These are phyloP conservation scores for Stevia rebaudiana DNA, from an alignment of 140 eudicot genomes.

Conservation along the genomic window DNA sequence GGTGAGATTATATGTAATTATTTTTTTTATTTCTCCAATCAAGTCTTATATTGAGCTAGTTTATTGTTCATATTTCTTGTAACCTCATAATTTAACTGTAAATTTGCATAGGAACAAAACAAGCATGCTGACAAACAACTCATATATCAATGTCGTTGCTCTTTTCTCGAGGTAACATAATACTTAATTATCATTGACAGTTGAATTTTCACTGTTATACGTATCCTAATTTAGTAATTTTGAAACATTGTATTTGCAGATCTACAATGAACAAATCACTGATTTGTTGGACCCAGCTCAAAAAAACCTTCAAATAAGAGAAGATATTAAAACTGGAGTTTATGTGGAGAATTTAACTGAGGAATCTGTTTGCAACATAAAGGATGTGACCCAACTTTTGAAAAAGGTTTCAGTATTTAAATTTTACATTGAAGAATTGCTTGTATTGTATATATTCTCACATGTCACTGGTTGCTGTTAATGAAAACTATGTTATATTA, in stretches of 20 bases:
- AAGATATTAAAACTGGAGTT: constrained; percentile 87
- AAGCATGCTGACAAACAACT: constrained; percentile 75
- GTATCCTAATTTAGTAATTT: constrained; percentile 10
- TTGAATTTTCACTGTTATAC: constrained; percentile 7
- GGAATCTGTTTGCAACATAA: constrained; percentile 67
- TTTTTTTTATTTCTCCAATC: not conserved
- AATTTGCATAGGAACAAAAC: constrained; percentile 63
- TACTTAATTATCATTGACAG: not conserved
- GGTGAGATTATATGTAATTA: constrained; percentile 36
- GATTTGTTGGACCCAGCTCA: constrained; percentile 86
- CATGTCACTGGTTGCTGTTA: not conserved
- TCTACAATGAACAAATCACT: constrained; percentile 92
- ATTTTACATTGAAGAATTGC: not conserved
- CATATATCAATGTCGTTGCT: constrained; percentile 88
- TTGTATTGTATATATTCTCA: not conserved
- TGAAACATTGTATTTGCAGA: constrained; percentile 42
- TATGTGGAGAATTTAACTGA: constrained; percentile 91
- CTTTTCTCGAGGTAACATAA: constrained; percentile 78
- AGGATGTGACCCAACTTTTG: constrained; percentile 75
- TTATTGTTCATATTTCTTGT: not conserved
- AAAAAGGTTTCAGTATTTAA: constrained; percentile 46
- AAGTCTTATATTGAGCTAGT: not conserved
- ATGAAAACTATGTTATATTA: not conserved
- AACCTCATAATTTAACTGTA: not conserved
- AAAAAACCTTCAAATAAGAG: constrained; percentile 83